phyloP scores from a whole-genome alignment of 768 basidiomycete species.

The Mycena rebaudengoi region DNA sequence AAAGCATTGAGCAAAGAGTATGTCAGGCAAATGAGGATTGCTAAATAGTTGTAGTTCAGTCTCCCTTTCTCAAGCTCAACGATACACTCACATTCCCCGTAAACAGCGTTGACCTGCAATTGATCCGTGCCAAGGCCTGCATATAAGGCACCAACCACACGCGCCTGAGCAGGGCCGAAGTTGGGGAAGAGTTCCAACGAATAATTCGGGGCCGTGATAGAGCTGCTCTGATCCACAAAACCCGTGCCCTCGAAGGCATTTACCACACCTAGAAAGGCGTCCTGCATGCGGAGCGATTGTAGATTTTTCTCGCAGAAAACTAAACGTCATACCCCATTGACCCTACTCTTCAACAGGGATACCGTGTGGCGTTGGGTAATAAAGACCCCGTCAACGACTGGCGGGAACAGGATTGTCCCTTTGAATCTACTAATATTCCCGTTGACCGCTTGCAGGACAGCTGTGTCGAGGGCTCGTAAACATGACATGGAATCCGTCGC shows the following conservation, averaged over 20 bases:
- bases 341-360: conserved; percentile 34
- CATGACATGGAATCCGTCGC: conserved; percentile 23
- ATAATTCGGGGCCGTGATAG: conserved; percentile 29
- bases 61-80: too few relatives aligned
- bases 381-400: conserved; percentile 46
- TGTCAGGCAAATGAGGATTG: conserved; percentile 46
- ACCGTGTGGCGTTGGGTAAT: conserved; percentile 43
- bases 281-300: neutral
- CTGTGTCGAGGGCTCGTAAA: conserved; percentile 30
- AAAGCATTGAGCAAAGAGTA: conserved; percentile 42
- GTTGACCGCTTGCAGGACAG: conserved; percentile 36
- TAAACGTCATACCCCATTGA: conserved; percentile 41
- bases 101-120: conserved; percentile 32
- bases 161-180: conserved; percentile 15
- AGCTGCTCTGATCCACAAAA: conserved; percentile 34
- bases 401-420: conserved; percentile 39
- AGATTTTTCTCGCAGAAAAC: neutral
- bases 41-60: too few relatives aligned
- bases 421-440: conserved; percentile 38
- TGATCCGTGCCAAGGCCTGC: conserved; percentile 19
- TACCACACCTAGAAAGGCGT: conserved; percentile 34
- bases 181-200: conserved; percentile 34
- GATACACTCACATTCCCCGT: conserved; percentile 41
- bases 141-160: conserved; percentile 26
- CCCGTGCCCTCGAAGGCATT: conserved; percentile 42